Percentiles rank a stretch among this genome's conserved stretches.
Evolutionary conservation across 2,329 filamentous ascomycete genomes (phyloP).

Genomic region (Stagonosporopsis vannaccii): DNA sequence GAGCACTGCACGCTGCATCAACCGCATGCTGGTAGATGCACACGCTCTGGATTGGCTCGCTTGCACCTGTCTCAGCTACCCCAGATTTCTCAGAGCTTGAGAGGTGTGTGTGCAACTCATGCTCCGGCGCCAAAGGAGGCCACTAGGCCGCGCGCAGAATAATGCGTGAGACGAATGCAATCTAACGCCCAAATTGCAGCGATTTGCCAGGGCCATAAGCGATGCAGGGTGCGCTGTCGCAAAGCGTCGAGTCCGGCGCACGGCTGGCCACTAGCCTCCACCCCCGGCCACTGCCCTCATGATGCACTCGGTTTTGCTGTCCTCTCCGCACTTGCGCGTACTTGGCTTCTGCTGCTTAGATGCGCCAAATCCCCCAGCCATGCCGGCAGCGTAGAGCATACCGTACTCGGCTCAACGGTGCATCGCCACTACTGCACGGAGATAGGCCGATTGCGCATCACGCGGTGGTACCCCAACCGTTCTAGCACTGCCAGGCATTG

Average conservation of each 20-base stretch:
- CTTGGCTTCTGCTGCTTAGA: slow-evolving; percentile 15
- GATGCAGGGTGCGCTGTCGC: slow-evolving; percentile 25
- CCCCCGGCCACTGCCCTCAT: slow-evolving; percentile 25
- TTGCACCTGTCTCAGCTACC: slow-evolving; percentile 32
- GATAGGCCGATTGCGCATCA: slow-evolving; percentile 42
- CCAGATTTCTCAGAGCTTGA: slow-evolving; percentile 38
- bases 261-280: slow-evolving; percentile 17
- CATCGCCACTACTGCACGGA: slow-evolving; percentile 24
- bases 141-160: slow-evolving; percentile 21
- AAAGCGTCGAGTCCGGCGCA: slow-evolving; percentile 7
- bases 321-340: slow-evolving; percentile 19
- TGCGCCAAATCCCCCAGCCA: slow-evolving; percentile 9
- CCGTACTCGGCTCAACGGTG: slow-evolving; percentile 18
- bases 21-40: slow-evolving; percentile 17
- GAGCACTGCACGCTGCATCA: slow-evolving; percentile 15
- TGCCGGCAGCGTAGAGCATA: slow-evolving; percentile 3
- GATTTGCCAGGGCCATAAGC: slow-evolving; percentile 21
- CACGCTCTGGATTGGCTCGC: slow-evolving; percentile 32
- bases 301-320: slow-evolving; percentile 25
- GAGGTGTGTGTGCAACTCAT: slow-evolving; percentile 25
- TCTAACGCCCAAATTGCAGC: slow-evolving; percentile 33
- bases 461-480: slow-evolving; percentile 34
- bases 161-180: slow-evolving; percentile 33
- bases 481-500: slow-evolving; percentile 13
- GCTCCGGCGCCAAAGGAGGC: slow-evolving; percentile 30